phyloP scores from a whole-genome alignment of 257 asterid genomes.

The Solanum paucissectum region DNA sequence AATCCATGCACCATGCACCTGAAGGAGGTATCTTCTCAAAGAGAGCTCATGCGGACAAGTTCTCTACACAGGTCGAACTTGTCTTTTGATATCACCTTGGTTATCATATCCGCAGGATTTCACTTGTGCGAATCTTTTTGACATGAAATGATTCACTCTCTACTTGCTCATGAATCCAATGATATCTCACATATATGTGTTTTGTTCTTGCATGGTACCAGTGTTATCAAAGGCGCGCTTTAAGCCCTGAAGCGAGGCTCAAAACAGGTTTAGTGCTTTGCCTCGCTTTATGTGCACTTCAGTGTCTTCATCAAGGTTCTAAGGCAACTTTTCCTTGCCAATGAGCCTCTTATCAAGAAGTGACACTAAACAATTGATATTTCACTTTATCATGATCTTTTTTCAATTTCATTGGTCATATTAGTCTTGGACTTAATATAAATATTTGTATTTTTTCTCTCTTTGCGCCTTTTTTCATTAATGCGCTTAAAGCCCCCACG shows the following conservation, averaged over 20 bases:
- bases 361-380: background rate
- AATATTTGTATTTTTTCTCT: background rate
- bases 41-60: background rate
- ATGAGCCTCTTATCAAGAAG: background rate
- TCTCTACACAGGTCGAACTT: background rate
- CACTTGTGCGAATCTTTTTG: background rate
- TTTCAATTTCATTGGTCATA: background rate
- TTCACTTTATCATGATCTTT: background rate
- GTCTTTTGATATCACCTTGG: background rate
- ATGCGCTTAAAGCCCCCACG: background rate
- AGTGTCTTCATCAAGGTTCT: background rate
- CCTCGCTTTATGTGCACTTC: background rate
- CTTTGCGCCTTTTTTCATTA: background rate
- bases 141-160: background rate
- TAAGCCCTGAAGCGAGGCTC: background rate
- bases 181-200: background rate
- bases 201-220: background rate
- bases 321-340: background rate
- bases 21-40: background rate
- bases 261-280: background rate
- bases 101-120: background rate
- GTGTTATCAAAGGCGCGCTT: background rate
- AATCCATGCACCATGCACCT: background rate
- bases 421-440: background rate
- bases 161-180: background rate